Conservation (phyloP, 1,139 yeast genomes). For the Suhomyces bribrorum region DNA sequence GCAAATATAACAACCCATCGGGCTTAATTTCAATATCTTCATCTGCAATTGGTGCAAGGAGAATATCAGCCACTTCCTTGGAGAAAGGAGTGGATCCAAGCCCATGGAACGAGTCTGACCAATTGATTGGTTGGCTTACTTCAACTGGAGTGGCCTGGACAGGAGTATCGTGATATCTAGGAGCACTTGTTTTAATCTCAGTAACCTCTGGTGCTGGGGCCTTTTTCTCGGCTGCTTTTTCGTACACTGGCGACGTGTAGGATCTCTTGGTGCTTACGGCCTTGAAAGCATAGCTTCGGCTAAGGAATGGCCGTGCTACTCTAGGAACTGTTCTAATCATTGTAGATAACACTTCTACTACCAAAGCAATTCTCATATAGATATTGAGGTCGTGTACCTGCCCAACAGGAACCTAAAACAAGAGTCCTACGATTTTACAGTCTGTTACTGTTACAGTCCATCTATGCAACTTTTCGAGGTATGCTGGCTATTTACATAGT, state of each 20-base stretch:
- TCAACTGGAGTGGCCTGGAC: slow-evolving; percentile 2
- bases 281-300: slow-evolving; percentile 4
- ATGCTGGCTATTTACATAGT: too few relatives aligned
- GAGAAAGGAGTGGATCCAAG: slow-evolving; percentile 77
- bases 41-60: slow-evolving; percentile 60
- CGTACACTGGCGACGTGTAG: slow-evolving; percentile 15
- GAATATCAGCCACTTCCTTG: slow-evolving; percentile 55
- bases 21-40: slow-evolving; percentile 92
- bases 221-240: slow-evolving; percentile 7
- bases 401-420: too few relatives aligned
- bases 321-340: not conserved
- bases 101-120: slow-evolving; percentile 83
- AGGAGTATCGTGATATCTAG: slow-evolving; percentile 27
- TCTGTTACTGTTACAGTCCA: too few relatives aligned
- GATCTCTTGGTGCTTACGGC: slow-evolving; percentile 3
- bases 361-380: too few relatives aligned
- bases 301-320: not conserved
- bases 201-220: not conserved
- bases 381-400: too few relatives aligned
- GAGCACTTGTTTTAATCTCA: not conserved
- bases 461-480: too few relatives aligned
- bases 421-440: too few relatives aligned
- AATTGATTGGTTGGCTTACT: slow-evolving; percentile 40
- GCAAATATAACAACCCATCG: slow-evolving; percentile 86
- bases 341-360: not conserved